Percentiles rank a stretch among this genome's conserved stretches.
Conservation (phyloP, 2,329 filamentous ascomycete species). For the Cladosporium sp. region DNA sequence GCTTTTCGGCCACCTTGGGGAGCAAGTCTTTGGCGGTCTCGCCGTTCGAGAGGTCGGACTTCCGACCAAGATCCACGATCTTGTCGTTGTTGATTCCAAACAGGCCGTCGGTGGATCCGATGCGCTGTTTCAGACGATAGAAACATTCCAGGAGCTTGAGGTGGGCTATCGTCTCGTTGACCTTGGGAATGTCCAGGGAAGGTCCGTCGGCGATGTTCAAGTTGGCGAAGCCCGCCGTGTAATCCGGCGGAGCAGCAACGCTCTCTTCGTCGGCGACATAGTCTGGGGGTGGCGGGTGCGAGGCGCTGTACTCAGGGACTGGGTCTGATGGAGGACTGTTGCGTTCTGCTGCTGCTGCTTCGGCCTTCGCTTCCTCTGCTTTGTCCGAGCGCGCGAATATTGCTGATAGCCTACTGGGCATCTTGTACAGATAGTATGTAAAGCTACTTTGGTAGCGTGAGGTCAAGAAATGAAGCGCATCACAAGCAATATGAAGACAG, state of each 20-base stretch:
- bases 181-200: constrained; percentile 33
- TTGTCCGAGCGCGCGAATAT: constrained; percentile 22
- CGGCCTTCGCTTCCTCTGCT: constrained; percentile 25
- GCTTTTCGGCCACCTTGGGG: constrained; percentile 59
- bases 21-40: constrained; percentile 32
- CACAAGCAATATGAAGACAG: not conserved
- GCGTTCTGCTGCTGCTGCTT: constrained; percentile 16
- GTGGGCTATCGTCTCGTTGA: constrained; percentile 62
- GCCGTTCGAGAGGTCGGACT: constrained; percentile 3
- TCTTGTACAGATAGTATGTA: constrained; percentile 3
- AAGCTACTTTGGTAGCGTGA: not conserved
- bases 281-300: constrained; percentile 14
- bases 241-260: constrained; percentile 19
- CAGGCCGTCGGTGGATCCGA: constrained; percentile 61
- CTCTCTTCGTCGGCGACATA: constrained; percentile 20
- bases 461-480: not conserved
- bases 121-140: constrained; percentile 58
- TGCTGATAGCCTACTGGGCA: constrained; percentile 26
- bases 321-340: constrained; percentile 15
- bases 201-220: constrained; percentile 26
- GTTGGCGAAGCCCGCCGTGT: constrained; percentile 26
- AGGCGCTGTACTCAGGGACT: constrained; percentile 17
- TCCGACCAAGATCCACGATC: constrained; percentile 24
- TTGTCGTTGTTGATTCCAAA: constrained; percentile 51
- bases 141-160: constrained; percentile 66